These are phyloP conservation scores for Fremontodendron californicum DNA, from an alignment of 345 rosid species.

Conservation along the genomic window DNA sequence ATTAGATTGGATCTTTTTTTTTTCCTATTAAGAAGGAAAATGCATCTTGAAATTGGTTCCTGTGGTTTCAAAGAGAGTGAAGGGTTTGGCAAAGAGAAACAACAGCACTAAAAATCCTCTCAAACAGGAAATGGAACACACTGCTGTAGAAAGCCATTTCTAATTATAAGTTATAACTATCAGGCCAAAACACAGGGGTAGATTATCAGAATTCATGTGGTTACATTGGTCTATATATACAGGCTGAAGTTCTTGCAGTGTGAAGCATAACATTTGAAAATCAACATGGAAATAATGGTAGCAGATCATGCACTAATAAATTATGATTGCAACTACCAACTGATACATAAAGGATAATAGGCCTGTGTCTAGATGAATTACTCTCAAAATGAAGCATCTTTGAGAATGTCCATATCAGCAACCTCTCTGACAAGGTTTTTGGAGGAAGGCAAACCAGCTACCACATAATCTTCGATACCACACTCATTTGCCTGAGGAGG, in stretches of 20 bases:
- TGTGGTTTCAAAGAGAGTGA: neutral
- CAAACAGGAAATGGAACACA: neutral
- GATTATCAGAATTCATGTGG: neutral
- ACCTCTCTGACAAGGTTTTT: slow-evolving; percentile 60
- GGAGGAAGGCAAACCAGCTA: slow-evolving; percentile 76
- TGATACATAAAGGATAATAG: neutral
- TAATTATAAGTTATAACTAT: neutral
- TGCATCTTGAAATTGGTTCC: neutral
- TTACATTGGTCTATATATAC: neutral
- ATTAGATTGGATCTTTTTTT: too few relatives aligned
- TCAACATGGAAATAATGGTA: neutral
- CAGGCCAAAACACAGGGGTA: neutral
- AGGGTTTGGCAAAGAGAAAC: neutral
- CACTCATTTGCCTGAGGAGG: slow-evolving; percentile 92
- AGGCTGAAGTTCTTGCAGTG: neutral
- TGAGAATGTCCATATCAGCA: slow-evolving; percentile 25
- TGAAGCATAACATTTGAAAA: neutral
- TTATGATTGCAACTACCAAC: slow-evolving; percentile 4
- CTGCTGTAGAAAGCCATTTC: neutral
- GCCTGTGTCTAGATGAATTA: neutral
- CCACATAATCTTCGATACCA: slow-evolving; percentile 74
- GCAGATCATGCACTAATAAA: neutral
- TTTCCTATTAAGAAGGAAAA: neutral
- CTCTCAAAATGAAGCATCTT: slow-evolving; percentile 32
- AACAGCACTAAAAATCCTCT: neutral